A percentile compares a stretch with the other conserved stretches of the same genome.
These are phyloP conservation scores for Fraxinus sp. DNA, from an alignment of 305 asterid species.

Conservation along the genomic window DNA sequence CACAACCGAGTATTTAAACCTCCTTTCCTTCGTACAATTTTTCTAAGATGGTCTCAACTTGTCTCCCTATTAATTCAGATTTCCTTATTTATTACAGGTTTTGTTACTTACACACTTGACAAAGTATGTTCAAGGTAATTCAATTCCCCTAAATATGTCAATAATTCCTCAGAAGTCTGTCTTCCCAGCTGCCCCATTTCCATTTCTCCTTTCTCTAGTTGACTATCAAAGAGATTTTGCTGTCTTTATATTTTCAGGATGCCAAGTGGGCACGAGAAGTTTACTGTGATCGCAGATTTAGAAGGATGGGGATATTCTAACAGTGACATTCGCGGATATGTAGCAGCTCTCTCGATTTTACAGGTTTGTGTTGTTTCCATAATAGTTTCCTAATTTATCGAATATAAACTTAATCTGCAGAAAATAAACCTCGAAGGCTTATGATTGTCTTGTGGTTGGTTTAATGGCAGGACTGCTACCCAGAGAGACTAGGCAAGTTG, in stretches of 20 bases:
- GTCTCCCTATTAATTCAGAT: not conserved
- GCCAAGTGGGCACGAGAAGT: conserved; percentile 61
- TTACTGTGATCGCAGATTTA: conserved; percentile 49
- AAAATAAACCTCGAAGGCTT: not conserved
- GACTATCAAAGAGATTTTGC: not conserved
- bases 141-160: not conserved
- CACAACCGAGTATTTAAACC: not conserved
- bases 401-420: not conserved
- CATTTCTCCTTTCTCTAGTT: not conserved
- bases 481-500: conserved; percentile 77
- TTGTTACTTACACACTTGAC: conserved; percentile 40
- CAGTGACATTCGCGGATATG: conserved; percentile 74
- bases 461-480: conserved; percentile 63
- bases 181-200: not conserved
- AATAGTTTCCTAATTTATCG: not conserved
- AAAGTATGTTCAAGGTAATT: conserved; percentile 43
- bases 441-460: not conserved
- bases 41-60: not conserved
- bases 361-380: conserved; percentile 43
- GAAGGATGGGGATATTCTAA: conserved; percentile 73
- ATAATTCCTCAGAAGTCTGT: not conserved
- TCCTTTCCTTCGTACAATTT: not conserved
- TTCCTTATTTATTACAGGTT: conserved; percentile 29
- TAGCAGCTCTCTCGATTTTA: conserved; percentile 71
- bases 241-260: conserved; percentile 34